Base-by-base conservation (phyloP, 257 asterid genomes). In the Linaria vulgaris region DNA sequence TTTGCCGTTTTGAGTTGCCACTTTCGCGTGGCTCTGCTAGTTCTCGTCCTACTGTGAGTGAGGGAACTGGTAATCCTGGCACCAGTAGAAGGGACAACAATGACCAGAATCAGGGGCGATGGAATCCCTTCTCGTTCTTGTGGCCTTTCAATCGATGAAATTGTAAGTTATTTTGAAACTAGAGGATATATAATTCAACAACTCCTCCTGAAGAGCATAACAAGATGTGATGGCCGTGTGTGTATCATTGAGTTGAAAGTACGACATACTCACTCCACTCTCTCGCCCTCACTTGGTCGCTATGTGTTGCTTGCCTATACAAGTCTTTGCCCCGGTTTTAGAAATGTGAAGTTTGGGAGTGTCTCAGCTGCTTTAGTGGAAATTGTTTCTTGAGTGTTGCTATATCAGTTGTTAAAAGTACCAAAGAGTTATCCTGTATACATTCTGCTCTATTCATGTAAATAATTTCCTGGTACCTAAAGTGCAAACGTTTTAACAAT, bases 41-140 rank as follows among this genome's bases (percentile, higher is more conserved):
- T 67, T 67, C 71, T 67, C 78, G 71, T 27, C 7, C 79, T 7
- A 69, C 20, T 41, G 72, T 69, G 67, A 63, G 58, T 67, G 67
- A 77, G 20, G 72, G 92, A 67, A 59, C 62, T 17, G 77, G 63
- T 25, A 72, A 68, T 45, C 24, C 74, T 21, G 74, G 65, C 65
- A 63, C 57, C 68, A 81, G 69, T 53, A 70, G 89, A 52, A 69
- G 82, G 69, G 83, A 68, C 11, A 76, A 41, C 49, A 68, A 62
- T 41, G n/a, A 68, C 51, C 89, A 79, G 72, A 79, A 31, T 74
- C 88, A 80, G 34, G 85, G 89, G 37, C 76, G 98, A 50, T 85
- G 98, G 81, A 88, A 82, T 69, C 96, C 91, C 0, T 85, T 88
- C 58, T 86, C 96, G 6, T 88, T 84, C 66, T 63, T 88, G 66